phyloP scores from a whole-genome alignment of 75 land plant genomes.

The Cunninghamia lanceolata region DNA sequence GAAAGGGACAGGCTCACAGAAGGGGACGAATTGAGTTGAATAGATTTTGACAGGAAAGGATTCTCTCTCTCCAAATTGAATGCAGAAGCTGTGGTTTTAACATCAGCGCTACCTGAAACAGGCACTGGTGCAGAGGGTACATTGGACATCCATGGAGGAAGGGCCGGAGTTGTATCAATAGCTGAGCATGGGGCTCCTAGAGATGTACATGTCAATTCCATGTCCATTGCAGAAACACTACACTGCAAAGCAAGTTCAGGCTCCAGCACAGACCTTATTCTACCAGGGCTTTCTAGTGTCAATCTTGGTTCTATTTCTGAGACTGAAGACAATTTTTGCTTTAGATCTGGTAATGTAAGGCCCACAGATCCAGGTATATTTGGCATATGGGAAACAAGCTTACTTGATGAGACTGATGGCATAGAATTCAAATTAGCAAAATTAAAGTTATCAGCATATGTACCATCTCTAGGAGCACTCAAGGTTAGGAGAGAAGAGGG shows the following conservation, averaged over 20 bases:
- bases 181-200: constrained; percentile 2
- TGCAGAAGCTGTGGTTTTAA: neutral
- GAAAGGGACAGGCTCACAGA: constrained; percentile 38
- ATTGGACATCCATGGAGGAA: constrained; percentile 34
- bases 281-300: constrained; percentile 9
- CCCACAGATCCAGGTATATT: constrained; percentile 3
- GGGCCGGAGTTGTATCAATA: constrained; percentile 7
- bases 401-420: constrained; percentile 1
- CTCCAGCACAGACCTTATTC: constrained; percentile 2
- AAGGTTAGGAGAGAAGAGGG: constrained; percentile 9
- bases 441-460: constrained; percentile 6
- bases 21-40: constrained; percentile 20
- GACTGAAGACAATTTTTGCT: neutral
- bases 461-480: neutral
- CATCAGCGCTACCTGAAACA: constrained; percentile 6
- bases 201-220: constrained; percentile 8
- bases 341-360: neutral
- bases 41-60: neutral
- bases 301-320: constrained; percentile 2
- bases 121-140: constrained; percentile 20
- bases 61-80: neutral
- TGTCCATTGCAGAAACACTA: constrained; percentile 4
- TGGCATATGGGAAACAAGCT: constrained; percentile 2
- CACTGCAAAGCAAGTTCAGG: constrained; percentile 12
- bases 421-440: neutral